A percentile compares a stretch with the other conserved stretches of the same genome.
Evolutionary conservation across 768 basidiomycete species (phyloP).

Genomic region (Russula olivacea): DNA sequence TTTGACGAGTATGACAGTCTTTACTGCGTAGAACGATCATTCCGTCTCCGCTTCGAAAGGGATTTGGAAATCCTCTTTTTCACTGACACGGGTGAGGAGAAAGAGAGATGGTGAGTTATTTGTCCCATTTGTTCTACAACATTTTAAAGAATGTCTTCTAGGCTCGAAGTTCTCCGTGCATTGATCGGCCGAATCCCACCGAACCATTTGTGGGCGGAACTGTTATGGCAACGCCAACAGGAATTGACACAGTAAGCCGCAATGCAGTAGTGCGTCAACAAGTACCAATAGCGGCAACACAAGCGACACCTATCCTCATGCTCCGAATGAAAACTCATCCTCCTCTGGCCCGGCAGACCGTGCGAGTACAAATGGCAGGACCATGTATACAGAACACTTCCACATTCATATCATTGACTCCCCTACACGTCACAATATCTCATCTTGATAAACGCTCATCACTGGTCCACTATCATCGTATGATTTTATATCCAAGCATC

Average conservation of each 20-base stretch:
- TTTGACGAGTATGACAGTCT: conserved; percentile 56
- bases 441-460: conserved; percentile 20
- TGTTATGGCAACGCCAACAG: conserved; percentile 77
- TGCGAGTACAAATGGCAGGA: conserved; percentile 21
- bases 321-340: background rate
- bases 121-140: background rate
- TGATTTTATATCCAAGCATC: conserved; percentile 14
- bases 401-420: conserved; percentile 16
- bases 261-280: background rate
- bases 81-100: conserved; percentile 86
- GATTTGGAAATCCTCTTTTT: conserved; percentile 83
- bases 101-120: conserved; percentile 66
- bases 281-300: background rate
- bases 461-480: conserved; percentile 17
- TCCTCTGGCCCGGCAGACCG: background rate
- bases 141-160: conserved; percentile 31
- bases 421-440: conserved; percentile 7
- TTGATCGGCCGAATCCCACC: conserved; percentile 87
- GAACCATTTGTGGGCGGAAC: conserved; percentile 89
- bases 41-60: conserved; percentile 73
- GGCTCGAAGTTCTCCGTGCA: conserved; percentile 80
- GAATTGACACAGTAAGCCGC: conserved; percentile 32
- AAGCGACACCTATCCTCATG: conserved; percentile 21
- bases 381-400: conserved; percentile 14
- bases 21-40: conserved; percentile 74